Base-by-base conservation (phyloP, 345 rosid species). In the Lagerstroemia speciosa region DNA sequence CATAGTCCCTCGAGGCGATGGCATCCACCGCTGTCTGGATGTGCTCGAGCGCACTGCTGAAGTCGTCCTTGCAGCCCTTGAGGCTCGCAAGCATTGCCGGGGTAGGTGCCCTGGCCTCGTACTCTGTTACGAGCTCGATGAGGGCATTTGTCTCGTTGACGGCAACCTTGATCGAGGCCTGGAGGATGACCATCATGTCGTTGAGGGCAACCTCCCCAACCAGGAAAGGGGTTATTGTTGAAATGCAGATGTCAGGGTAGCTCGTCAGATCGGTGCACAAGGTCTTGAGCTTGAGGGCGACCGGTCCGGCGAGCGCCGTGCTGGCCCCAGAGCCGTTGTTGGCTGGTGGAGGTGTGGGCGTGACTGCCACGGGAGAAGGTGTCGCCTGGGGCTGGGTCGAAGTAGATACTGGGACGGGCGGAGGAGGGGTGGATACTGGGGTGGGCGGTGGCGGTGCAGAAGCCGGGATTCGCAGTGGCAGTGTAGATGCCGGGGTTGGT, bases 21-120 rank as follows among this genome's bases (percentile, higher is more conserved):
- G 92, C 83, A 29, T 73, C 78, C 68, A 57, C 1, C 8, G 88
- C 91, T 19, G 68, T 75, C 61, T 79, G 75, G 41, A 83, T 71
- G 73, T 83, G 79, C 22, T 72, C 46, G 46, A 81, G 66, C 20
- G 82, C 86, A 41, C 80, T 84, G 0, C 68, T 72, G 64, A 76
- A 85, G 24, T 70, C 50, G 16, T 82, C 82, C 11, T 61, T 58
- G 27, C 95, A 86, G 57, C 82, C 88, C 22, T 68, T 22, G 38
- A 79, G 34, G 1, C 77, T 3, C 30, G 6, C 15, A 3, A n/a
- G 38, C 30, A 64, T 65, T 14, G 11, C 26, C 27, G 50, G 31
- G 67, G 52, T 30, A 15, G 43, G 3, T 1, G 52, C 67, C 32
- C 40, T 29, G 41, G 32, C 27, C 50, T 27, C 8, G 52, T 38